Evolutionary conservation across 495 filamentous ascomycete species (phyloP), one percentile per base, ranked within the genome.

Genomic region (Apodospora peruviana): DNA sequence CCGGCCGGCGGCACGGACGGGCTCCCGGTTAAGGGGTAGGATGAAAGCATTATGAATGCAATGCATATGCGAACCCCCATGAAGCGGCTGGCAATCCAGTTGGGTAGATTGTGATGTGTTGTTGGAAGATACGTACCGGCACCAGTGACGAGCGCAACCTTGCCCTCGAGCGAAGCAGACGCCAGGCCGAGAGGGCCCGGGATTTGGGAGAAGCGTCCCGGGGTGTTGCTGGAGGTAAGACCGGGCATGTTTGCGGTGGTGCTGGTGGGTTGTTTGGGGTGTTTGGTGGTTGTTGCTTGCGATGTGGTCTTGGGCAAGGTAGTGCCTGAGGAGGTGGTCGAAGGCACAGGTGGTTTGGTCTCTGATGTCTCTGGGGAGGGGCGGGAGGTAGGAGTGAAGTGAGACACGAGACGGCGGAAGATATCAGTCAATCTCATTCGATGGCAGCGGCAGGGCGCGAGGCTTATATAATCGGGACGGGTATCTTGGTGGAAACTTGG

Each of bases 61-160:
- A 32, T 17, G 38, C 38, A 16, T 24, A 38, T 7, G 7, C 36
- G 36, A 1, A 7, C 7, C 36, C 19, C 16, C 18, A 20, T 21
- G n/a, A 5, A 21, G 22, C 38, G 11, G 11, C 9, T 27, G 16
- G 12, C 37, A 10, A 46, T 2, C n/a, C n/a, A n/a, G n/a, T n/a
- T n/a, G n/a, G n/a, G n/a, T n/a, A n/a, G n/a, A n/a, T 40, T 40
- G 8, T 5, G 37, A 40, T 18, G 12, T n/a, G 5, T 10, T n/a
- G 5, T 40, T 5, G 1, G 17, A 40, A 32, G 1, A 5, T 11
- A 68, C 63, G 5, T 67, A 74, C 71, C 71, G 47, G 71, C 67
- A 18, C 71, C 71, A 2, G 71, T 75, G 1, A 75, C 71, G 3
- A 75, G 62, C 17, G 72, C 75, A 23, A 77, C 72, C 64, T 78